These are phyloP conservation scores for Calonectria naviculata DNA, from an alignment of 2,329 filamentous ascomycete genomes.

Conservation along the genomic window DNA sequence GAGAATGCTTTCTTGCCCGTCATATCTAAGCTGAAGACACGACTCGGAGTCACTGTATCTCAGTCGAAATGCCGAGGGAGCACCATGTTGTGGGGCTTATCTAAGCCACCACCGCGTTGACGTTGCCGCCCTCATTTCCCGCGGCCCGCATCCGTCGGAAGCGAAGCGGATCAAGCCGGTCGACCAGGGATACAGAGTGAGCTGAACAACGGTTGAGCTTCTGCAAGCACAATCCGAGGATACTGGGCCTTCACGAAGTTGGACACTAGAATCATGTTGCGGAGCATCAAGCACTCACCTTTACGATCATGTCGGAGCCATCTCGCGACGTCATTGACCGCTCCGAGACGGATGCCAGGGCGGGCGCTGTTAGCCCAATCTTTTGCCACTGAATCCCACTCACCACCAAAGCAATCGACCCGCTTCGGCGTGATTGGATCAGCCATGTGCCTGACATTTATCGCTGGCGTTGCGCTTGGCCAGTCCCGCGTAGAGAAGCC, in stretches of 20 bases:
- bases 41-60: no score
- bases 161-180: not conserved
- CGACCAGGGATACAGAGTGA: not conserved
- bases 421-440: not conserved
- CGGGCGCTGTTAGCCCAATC: not conserved
- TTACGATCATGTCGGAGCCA: not conserved
- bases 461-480: not conserved
- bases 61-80: not conserved
- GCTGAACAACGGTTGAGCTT: not conserved
- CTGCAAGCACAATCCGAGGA: not conserved
- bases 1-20: no score
- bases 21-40: no score
- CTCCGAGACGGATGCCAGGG: not conserved
- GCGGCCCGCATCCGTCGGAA: not conserved
- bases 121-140: not conserved
- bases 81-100: not conserved
- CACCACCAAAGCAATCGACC: not conserved
- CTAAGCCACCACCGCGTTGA: not conserved
- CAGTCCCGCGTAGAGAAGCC: not conserved
- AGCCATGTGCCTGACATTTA: not conserved
- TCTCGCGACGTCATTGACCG: not conserved
- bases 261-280: not conserved
- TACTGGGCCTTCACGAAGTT: not conserved
- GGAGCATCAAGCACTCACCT: not conserved
- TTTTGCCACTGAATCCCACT: not conserved